These are phyloP conservation scores for Breynia disticha DNA, from an alignment of 441 rosid genomes.

Conservation along the genomic window DNA sequence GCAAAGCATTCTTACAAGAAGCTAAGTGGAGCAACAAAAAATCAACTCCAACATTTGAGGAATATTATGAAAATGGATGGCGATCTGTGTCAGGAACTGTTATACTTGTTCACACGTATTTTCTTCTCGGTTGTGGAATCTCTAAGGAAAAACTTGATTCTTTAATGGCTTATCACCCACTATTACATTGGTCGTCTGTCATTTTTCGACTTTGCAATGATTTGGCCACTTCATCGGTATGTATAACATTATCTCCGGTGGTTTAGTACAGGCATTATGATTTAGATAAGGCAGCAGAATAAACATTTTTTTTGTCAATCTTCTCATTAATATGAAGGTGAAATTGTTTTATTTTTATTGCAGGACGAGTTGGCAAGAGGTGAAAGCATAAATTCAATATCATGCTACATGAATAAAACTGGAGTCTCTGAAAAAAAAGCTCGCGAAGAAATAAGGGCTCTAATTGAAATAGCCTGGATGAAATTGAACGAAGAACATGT, in stretches of 20 bases:
- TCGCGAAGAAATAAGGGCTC: slow-evolving; percentile 9
- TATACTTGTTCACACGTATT: slow-evolving; percentile 25
- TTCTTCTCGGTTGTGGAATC: slow-evolving; percentile 5
- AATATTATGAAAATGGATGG: slow-evolving; percentile 29
- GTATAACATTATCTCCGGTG: no score
- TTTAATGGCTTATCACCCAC: slow-evolving; percentile 16
- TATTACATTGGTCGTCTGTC: slow-evolving; percentile 22
- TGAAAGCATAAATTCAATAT: slow-evolving; percentile 20
- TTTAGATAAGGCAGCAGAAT: no score
- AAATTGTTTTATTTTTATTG: not conserved
- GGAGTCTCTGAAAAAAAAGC: slow-evolving; percentile 22
- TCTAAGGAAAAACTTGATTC: not conserved
- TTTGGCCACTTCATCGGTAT: slow-evolving; percentile 30
- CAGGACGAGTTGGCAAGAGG: slow-evolving; percentile 33
- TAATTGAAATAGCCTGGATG: slow-evolving; percentile 26
- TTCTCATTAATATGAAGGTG: no score
- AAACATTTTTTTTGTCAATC: no score
- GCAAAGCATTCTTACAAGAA: slow-evolving; percentile 16
- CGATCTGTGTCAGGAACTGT: slow-evolving; percentile 29
- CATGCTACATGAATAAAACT: slow-evolving; percentile 25
- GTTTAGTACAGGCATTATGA: no score
- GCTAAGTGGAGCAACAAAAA: slow-evolving; percentile 17
- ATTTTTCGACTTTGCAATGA: slow-evolving; percentile 37
- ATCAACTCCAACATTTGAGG: slow-evolving; percentile 12
- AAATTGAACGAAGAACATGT: slow-evolving; percentile 16